Percentiles rank a stretch among this genome's conserved stretches.
These are phyloP conservation scores for Tetradesmus obliquus DNA, from an alignment of 139 green algal species.

Conservation along the genomic window DNA sequence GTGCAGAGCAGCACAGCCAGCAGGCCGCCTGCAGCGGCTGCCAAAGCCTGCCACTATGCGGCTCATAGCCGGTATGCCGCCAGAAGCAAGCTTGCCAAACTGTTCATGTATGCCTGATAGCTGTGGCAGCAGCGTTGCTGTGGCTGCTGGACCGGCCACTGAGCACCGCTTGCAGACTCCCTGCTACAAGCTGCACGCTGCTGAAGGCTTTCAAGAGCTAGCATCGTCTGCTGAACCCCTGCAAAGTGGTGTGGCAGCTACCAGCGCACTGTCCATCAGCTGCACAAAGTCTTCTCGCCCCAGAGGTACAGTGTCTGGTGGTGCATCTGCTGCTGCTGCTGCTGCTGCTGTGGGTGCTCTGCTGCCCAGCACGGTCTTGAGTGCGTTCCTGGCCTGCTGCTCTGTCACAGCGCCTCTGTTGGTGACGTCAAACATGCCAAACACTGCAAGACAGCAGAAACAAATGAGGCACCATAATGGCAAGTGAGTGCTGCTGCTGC, in stretches of 20 bases:
- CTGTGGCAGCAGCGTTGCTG: too few relatives aligned
- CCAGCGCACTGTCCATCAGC: not conserved
- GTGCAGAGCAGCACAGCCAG: not conserved
- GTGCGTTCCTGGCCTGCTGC: constrained; percentile 23
- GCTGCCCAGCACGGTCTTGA: constrained; percentile 33
- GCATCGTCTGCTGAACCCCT: constrained; percentile 5
- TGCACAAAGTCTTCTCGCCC: constrained; percentile 16
- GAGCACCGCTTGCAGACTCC: too few relatives aligned
- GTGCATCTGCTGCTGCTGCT: not conserved
- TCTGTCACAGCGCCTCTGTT: not conserved
- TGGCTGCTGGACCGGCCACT: too few relatives aligned
- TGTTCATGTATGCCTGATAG: too few relatives aligned
- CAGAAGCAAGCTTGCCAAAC: too few relatives aligned
- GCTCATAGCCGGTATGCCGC: too few relatives aligned
- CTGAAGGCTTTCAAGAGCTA: not conserved
- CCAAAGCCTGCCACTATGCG: not conserved
- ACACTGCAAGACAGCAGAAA: constrained; percentile 12
- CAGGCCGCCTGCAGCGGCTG: not conserved
- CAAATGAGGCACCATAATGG: not conserved
- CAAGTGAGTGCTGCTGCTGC: too few relatives aligned
- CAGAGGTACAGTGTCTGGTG: not conserved
- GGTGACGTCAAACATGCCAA: constrained; percentile 40
- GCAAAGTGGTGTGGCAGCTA: constrained; percentile 20
- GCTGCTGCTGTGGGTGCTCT: not conserved
- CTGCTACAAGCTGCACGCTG: too few relatives aligned